Evolutionary conservation across 2,329 filamentous ascomycete genomes (phyloP).

Genomic region (Rugonectria rugulosa): DNA sequence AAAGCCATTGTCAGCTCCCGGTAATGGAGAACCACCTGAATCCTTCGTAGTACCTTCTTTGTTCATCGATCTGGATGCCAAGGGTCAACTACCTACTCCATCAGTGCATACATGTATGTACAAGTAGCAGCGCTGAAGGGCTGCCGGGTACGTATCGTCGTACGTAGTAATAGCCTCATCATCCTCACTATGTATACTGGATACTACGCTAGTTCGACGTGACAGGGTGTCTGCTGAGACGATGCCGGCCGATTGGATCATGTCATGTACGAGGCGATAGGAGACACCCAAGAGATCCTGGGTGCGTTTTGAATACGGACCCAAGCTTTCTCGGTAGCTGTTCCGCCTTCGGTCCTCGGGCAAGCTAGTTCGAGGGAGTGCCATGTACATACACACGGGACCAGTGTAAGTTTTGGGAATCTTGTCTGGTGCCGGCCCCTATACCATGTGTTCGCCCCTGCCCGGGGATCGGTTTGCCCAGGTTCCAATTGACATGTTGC

Average conservation of each 20-base stretch:
- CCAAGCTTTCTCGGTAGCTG: slow-evolving; percentile 34
- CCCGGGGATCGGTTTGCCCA: slow-evolving; percentile 28
- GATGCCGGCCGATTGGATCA: neutral
- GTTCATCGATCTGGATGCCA: too few species aligned
- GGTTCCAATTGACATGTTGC: slow-evolving; percentile 21
- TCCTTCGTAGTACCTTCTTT: neutral
- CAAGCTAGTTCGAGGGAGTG: slow-evolving; percentile 29
- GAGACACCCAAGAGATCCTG: neutral
- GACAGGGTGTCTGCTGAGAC: neutral
- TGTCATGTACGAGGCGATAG: neutral
- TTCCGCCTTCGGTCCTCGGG: slow-evolving; percentile 22
- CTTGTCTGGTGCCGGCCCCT: slow-evolving; percentile 27
- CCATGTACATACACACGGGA: slow-evolving; percentile 33
- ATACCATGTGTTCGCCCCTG: slow-evolving; percentile 36
- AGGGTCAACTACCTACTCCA: too few species aligned
- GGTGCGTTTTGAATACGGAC: slow-evolving; percentile 19
- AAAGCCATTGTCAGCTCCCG: too few species aligned
- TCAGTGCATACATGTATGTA: too few species aligned
- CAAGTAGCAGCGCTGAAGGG: too few species aligned
- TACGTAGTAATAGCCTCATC: neutral
- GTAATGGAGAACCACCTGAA: slow-evolving; percentile 15
- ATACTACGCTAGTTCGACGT: neutral
- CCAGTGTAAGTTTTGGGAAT: slow-evolving; percentile 29
- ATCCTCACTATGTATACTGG: neutral
- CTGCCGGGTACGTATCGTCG: too few species aligned